phyloP scores from a whole-genome alignment of 306 rosid species.

The Trichosanthes truncata region DNA sequence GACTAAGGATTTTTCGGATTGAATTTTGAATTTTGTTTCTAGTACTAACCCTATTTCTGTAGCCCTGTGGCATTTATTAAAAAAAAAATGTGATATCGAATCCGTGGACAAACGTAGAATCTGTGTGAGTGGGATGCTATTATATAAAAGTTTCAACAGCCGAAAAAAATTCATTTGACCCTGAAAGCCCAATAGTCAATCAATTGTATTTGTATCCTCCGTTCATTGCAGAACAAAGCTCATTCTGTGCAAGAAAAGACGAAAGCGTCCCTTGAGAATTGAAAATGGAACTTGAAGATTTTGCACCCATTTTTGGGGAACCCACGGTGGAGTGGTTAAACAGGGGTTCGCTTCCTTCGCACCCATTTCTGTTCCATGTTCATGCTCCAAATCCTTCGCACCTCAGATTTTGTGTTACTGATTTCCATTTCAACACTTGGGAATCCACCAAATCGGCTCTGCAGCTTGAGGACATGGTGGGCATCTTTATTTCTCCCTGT shows the following conservation, averaged over 20 bases:
- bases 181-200: not conserved
- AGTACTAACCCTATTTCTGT: too few species aligned
- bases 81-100: too few species aligned
- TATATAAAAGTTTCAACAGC: too few species aligned
- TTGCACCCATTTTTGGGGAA: constrained; percentile 55
- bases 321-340: constrained; percentile 37
- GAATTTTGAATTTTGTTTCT: too few species aligned
- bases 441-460: constrained; percentile 50
- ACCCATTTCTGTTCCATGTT: constrained; percentile 46
- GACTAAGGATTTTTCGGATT: too few species aligned
- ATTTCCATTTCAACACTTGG: constrained; percentile 60
- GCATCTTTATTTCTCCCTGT: constrained; percentile 9
- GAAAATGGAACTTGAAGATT: constrained; percentile 44
- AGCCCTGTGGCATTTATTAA: too few species aligned
- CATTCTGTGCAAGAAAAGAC: not conserved
- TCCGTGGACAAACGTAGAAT: too few species aligned
- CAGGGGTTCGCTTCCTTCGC: constrained; percentile 16
- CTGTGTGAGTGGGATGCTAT: too few species aligned
- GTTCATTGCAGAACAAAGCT: not conserved
- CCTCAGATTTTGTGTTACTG: constrained; percentile 43
- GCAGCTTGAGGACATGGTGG: constrained; percentile 72
- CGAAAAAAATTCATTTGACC: not conserved
- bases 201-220: not conserved
- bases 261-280: not conserved
- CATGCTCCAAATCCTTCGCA: constrained; percentile 43